Percentiles rank a stretch among this genome's conserved stretches.
phyloP scores from a whole-genome alignment of 306 rosid species.

The Lathyrus sativus region DNA sequence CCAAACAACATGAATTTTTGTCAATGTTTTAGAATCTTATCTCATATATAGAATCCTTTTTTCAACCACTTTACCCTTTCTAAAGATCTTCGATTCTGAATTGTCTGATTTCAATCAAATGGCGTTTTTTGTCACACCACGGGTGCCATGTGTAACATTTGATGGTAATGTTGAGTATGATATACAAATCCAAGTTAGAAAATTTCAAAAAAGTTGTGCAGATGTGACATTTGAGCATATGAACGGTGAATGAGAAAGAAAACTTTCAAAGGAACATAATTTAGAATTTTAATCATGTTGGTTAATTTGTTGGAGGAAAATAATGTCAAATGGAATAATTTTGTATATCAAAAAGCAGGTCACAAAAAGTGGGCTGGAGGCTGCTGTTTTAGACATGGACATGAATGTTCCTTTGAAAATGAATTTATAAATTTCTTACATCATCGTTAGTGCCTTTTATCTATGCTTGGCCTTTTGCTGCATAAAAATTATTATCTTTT shows the following conservation, averaged over 20 bases:
- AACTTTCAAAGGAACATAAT: constrained; percentile 11
- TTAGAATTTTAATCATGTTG: constrained; percentile 31
- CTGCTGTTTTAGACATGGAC: constrained; percentile 36
- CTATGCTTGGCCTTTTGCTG: constrained; percentile 24
- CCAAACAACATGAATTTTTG: constrained; percentile 31
- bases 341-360: constrained; percentile 16
- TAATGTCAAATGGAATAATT: constrained; percentile 22
- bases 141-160: background rate
- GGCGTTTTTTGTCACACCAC: background rate
- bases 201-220: background rate
- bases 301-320: constrained; percentile 14
- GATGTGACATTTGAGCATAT: constrained; percentile 22
- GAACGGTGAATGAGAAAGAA: constrained; percentile 15
- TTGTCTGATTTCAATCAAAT: background rate
- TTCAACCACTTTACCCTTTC: constrained; percentile 22
- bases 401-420: constrained; percentile 19
- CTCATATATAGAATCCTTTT: constrained; percentile 15
- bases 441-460: constrained; percentile 9
- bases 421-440: constrained; percentile 37
- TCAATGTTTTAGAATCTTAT: constrained; percentile 41
- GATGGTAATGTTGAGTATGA: background rate
- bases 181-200: too few relatives aligned
- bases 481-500: background rate
- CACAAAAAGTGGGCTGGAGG: constrained; percentile 36
- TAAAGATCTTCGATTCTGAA: background rate